Conservation (phyloP, 2,329 filamentous ascomycete genomes). For the Aspergillus hortae region DNA sequence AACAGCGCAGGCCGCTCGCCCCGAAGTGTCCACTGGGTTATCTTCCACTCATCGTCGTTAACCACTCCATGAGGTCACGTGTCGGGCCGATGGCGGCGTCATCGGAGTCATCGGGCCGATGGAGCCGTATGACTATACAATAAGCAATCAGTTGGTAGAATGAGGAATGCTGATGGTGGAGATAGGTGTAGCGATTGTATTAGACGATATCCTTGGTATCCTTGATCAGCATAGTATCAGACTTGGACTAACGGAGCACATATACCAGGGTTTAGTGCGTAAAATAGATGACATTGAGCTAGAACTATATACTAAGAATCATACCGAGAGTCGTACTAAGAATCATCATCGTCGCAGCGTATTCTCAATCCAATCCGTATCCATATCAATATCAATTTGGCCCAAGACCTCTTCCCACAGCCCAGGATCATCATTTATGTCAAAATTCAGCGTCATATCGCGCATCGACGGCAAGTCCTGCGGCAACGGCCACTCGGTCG, state of each 20-base stretch:
- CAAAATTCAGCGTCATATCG: constrained; percentile 33
- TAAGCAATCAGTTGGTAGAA: neutral
- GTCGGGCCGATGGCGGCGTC: constrained; percentile 23
- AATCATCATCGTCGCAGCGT: constrained; percentile 21
- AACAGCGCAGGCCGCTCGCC: neutral
- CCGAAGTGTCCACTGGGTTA: constrained; percentile 6
- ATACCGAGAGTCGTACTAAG: neutral
- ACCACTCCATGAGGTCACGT: constrained; percentile 18
- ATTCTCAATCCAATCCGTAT: constrained; percentile 39
- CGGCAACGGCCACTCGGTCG: constrained; percentile 17
- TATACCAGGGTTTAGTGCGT: neutral
- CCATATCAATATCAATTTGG: constrained; percentile 41
- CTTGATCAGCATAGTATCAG: too few species aligned
- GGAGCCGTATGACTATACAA: neutral
- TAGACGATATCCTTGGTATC: too few species aligned
- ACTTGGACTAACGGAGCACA: too few species aligned
- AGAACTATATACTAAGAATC: neutral
- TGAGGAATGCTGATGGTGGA: neutral
- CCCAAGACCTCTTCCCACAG: constrained; percentile 42
- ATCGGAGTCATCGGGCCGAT: constrained; percentile 20
- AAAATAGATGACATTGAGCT: neutral
- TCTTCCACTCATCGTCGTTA: constrained; percentile 1
- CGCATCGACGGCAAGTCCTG: constrained; percentile 21
- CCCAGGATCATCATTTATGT: constrained; percentile 36
- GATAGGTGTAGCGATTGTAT: neutral